phyloP scores from a whole-genome alignment of 1,284 basidiomycete genomes.

The Melampsora occidentalis region DNA sequence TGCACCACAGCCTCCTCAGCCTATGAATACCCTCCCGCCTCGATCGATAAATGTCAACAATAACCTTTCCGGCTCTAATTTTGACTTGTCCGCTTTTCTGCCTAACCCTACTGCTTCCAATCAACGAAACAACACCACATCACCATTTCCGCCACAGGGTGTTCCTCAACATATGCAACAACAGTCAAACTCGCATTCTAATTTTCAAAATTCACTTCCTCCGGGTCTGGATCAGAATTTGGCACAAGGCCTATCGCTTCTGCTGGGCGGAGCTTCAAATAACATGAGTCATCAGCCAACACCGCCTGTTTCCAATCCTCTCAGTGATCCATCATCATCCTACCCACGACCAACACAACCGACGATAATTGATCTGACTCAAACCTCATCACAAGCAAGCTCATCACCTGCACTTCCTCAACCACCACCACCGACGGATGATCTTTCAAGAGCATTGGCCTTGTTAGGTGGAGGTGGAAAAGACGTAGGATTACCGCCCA shows the following conservation, averaged over 20 bases:
- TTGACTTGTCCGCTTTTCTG: not conserved
- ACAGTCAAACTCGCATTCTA: no score
- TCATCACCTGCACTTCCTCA: slow-evolving; percentile 7
- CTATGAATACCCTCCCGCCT: no score
- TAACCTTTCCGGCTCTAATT: slow-evolving; percentile 5
- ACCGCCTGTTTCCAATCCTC: not conserved
- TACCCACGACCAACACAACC: slow-evolving; percentile 8
- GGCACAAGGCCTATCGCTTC: slow-evolving; percentile 23
- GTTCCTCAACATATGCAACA: no score
- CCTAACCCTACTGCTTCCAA: no score
- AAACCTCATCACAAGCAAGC: not conserved
- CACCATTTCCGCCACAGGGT: no score
- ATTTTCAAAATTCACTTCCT: not conserved
- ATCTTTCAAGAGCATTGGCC: slow-evolving; percentile 18
- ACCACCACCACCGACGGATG: slow-evolving; percentile 17
- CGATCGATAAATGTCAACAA: no score
- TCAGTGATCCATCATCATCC: no score
- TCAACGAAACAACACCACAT: no score
- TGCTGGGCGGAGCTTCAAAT: slow-evolving; percentile 9
- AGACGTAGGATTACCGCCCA: not conserved
- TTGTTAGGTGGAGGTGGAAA: slow-evolving; percentile 4
- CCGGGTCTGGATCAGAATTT: slow-evolving; percentile 9
- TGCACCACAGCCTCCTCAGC: not conserved
- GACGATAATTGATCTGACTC: slow-evolving; percentile 7
- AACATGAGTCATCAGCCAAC: not conserved